These are phyloP conservation scores for Medicago ruthenica DNA, from an alignment of 306 rosid species.

Conservation along the genomic window DNA sequence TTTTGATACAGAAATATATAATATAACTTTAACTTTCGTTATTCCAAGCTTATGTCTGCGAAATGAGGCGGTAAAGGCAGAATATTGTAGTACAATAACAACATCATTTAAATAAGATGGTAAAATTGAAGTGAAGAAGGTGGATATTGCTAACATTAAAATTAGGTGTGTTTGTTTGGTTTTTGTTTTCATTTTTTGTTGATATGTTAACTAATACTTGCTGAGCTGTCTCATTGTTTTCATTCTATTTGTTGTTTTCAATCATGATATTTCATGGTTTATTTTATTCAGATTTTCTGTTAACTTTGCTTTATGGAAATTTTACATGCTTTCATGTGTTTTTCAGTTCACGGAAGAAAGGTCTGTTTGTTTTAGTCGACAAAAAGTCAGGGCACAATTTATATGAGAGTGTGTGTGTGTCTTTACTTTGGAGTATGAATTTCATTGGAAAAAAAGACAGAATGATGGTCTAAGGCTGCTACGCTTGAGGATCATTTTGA, in stretches of 20 bases:
- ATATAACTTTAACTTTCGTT: not conserved
- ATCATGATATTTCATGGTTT: slow-evolving; percentile 20
- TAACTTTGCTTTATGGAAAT: slow-evolving; percentile 25
- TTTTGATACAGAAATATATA: slow-evolving; percentile 1
- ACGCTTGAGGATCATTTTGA: slow-evolving; percentile 28
- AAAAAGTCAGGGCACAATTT: slow-evolving; percentile 1
- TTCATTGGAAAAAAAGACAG: slow-evolving; percentile 30
- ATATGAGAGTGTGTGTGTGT: not conserved
- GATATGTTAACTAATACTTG: not conserved
- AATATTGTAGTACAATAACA: not conserved
- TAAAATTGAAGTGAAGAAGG: slow-evolving; percentile 29
- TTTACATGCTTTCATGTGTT: not conserved
- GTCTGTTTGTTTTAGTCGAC: slow-evolving; percentile 13
- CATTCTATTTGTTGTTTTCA: not conserved
- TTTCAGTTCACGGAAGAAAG: not conserved
- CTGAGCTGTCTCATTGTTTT: not conserved
- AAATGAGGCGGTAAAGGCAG: not conserved
- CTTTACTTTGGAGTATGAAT: slow-evolving; percentile 1
- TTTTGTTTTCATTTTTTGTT: not conserved
- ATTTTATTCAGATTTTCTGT: not conserved
- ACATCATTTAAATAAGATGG: not conserved
- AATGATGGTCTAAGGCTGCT: slow-evolving; percentile 11
- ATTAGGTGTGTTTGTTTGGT: not conserved
- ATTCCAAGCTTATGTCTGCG: not conserved
- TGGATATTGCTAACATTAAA: slow-evolving; percentile 9